Percentiles rank a stretch among this genome's conserved stretches.
These are phyloP conservation scores for Breviolum minutum DNA, from an alignment of 73 alveolate genomes.

Conservation along the genomic window DNA sequence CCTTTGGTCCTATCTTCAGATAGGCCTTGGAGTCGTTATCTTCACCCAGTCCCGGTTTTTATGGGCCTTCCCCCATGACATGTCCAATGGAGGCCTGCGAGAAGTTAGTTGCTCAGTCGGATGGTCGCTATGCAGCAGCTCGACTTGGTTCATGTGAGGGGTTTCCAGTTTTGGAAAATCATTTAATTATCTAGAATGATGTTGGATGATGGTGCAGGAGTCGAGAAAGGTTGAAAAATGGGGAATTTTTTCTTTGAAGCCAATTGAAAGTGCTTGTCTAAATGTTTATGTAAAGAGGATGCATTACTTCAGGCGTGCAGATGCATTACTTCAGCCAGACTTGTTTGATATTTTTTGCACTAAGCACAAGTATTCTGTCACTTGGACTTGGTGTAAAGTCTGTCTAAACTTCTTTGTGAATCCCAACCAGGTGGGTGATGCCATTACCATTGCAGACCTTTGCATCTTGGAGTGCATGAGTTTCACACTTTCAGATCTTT, in stretches of 20 bases:
- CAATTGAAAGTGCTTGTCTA: neutral
- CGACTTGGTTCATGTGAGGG: neutral
- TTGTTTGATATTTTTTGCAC: too few species aligned
- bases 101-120: slow-evolving; percentile 24
- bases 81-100: slow-evolving; percentile 62
- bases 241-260: neutral
- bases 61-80: too few species aligned
- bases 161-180: too few species aligned
- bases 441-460: slow-evolving; percentile 11
- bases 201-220: too few species aligned
- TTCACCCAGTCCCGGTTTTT: too few species aligned
- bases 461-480: neutral
- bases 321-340: too few species aligned
- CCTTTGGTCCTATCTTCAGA: too few species aligned
- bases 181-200: too few species aligned
- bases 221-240: neutral
- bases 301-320: too few species aligned
- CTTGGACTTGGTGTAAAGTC: neutral
- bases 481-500: neutral
- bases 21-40: too few species aligned
- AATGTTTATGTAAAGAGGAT: too few species aligned
- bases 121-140: slow-evolving; percentile 40
- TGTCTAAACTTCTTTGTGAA: neutral
- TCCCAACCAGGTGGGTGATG: slow-evolving; percentile 18
- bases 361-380: too few species aligned